Conservation (phyloP, 257 asterid genomes). For the Nicotiana otophora region DNA sequence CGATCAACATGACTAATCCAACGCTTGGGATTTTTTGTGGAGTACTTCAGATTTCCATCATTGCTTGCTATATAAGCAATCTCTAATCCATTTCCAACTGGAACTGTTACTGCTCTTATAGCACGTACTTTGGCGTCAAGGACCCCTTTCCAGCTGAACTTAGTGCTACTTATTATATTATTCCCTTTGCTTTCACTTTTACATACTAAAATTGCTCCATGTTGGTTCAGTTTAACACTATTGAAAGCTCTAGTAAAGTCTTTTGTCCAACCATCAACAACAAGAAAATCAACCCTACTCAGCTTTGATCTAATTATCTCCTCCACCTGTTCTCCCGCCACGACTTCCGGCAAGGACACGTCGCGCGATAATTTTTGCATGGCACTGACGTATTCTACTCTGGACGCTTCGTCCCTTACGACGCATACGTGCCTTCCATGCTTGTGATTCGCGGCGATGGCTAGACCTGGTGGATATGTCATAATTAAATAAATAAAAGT, state of each 20-base stretch:
- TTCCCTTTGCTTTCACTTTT: background rate
- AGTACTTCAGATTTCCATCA: background rate
- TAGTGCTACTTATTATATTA: background rate
- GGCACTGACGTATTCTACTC: slow-evolving; percentile 16
- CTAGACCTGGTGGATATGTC: background rate
- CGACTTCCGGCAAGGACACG: slow-evolving; percentile 21
- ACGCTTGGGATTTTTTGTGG: background rate
- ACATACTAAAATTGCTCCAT: slow-evolving; percentile 25
- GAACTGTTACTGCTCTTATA: slow-evolving; percentile 20
- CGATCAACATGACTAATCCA: slow-evolving; percentile 30
- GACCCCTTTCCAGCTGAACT: slow-evolving; percentile 18
- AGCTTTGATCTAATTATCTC: slow-evolving; percentile 14
- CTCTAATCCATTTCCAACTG: slow-evolving; percentile 28
- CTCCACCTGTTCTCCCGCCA: slow-evolving; percentile 19
- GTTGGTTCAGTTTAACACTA: slow-evolving; percentile 19
- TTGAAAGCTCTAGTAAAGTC: slow-evolving; percentile 11
- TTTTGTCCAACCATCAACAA: slow-evolving; percentile 18
- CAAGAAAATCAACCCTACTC: slow-evolving; percentile 25
- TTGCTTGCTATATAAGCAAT: slow-evolving; percentile 17
- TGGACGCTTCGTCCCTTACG: slow-evolving; percentile 19
- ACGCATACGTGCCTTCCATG: slow-evolving; percentile 34
- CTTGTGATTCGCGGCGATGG: slow-evolving; percentile 21
- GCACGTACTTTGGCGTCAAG: background rate
- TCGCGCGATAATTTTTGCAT: slow-evolving; percentile 4
- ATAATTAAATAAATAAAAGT: background rate